These are phyloP conservation scores for Alisma plantagoaquatica DNA, from an alignment of 106 monocot species.

Conservation along the genomic window DNA sequence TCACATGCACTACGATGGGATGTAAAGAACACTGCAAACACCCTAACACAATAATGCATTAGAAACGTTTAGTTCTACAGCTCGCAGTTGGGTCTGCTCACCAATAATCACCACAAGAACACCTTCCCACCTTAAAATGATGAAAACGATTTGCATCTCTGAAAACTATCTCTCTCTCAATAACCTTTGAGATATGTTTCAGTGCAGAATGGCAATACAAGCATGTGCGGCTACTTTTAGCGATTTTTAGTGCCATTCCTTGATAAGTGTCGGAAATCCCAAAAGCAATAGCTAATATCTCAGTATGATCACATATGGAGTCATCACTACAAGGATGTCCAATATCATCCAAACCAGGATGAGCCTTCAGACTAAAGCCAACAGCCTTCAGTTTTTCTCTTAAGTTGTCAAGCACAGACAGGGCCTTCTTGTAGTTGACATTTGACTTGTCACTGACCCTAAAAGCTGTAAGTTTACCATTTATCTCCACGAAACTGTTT, in stretches of 20 bases:
- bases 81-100: conserved; percentile 15
- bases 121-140: conserved; percentile 19
- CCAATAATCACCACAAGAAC: conserved; percentile 25
- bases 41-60: too few species aligned
- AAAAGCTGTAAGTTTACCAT: conserved; percentile 39
- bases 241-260: conserved; percentile 15
- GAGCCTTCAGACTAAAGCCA: conserved; percentile 24
- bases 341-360: conserved; percentile 13
- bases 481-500: conserved; percentile 38
- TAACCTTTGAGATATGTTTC: conserved; percentile 21
- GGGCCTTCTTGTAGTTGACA: conserved; percentile 30
- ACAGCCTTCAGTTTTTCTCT: conserved; percentile 35
- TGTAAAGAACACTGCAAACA: too few species aligned
- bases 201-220: conserved; percentile 23
- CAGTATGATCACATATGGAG: conserved; percentile 23
- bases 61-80: too few species aligned
- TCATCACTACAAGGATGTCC: conserved; percentile 7
- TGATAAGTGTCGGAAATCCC: conserved; percentile 17
- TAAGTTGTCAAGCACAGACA: conserved; percentile 23
- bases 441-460: conserved; percentile 33
- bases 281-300: conserved; percentile 28
- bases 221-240: conserved; percentile 20
- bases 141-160: conserved; percentile 22
- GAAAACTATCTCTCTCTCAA: conserved; percentile 20
- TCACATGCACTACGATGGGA: too few species aligned